These are phyloP conservation scores for Pyrenophora tritici-repentis DNA, from an alignment of 2,329 filamentous ascomycete species.

Conservation along the genomic window DNA sequence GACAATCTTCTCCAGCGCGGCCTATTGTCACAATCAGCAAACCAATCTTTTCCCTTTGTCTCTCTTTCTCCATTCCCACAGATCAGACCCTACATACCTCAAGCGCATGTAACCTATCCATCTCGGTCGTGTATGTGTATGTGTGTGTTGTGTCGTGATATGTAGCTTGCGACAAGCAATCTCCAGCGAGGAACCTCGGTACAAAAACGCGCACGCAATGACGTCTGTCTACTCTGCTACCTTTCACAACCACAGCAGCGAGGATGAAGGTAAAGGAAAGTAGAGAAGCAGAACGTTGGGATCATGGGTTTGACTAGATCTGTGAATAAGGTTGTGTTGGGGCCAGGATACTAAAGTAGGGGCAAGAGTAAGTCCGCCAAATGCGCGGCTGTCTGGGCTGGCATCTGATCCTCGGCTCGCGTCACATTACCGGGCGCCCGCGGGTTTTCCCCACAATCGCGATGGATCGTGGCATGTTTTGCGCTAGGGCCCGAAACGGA, in stretches of 20 bases:
- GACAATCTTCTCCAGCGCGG: conserved; percentile 73
- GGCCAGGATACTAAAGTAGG: conserved; percentile 14
- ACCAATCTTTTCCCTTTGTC: not conserved
- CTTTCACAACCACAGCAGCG: not conserved
- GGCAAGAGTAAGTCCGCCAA: conserved; percentile 22
- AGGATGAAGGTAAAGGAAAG: not conserved
- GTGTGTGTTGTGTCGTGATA: not conserved
- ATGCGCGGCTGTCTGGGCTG: conserved; percentile 15
- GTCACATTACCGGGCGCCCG: conserved; percentile 37
- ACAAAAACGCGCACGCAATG: conserved; percentile 22
- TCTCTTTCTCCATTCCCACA: not conserved
- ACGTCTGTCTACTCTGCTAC: conserved; percentile 18
- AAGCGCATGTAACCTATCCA: conserved; percentile 43
- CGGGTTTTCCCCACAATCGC: conserved; percentile 37
- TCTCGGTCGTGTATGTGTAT: conserved; percentile 13
- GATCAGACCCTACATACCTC: conserved; percentile 25
- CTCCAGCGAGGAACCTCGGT: conserved; percentile 31
- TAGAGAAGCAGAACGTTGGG: not conserved
- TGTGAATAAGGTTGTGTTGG: conserved; percentile 10
- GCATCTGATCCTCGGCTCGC: conserved; percentile 44
- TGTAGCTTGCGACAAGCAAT: conserved; percentile 13
- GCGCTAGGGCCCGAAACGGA: conserved; percentile 21
- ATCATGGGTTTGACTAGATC: conserved; percentile 16
- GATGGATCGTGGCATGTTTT: conserved; percentile 15
- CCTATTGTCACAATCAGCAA: conserved; percentile 53